Base-by-base conservation (phyloP, 495 filamentous ascomycete genomes). In the Lasiosphaeria miniovina region DNA sequence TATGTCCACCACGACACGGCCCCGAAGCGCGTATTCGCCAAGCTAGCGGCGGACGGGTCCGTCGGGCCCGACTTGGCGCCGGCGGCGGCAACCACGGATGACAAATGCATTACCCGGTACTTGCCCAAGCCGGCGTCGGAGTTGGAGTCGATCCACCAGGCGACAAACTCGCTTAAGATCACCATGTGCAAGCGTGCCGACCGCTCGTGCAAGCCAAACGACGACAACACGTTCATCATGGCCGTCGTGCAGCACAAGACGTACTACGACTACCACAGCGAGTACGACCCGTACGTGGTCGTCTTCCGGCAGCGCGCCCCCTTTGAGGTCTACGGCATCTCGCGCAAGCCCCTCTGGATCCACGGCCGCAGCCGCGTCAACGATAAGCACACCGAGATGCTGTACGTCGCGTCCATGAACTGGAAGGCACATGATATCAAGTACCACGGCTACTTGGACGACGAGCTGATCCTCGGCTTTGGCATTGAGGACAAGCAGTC, bases 281-380 rank as follows among this genome's bases (percentile, higher is more conserved):
- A 77, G 38, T 83, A 84, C 60, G 81, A 84, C 68, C 82, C 81
- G 0, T 84, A 82, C 57, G 74, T 77, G 33, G 71, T 84, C 64
- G 69, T 80, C 6, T 81, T 81, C 58, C 64, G 65, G 11, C 74
- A 73, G 43, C 61, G 61, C 1, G 63, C 74, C 1, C 82, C 82
- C 6, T 84, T 80, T 52, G 74, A 75, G 35, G 46, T 84, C 3
- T 69, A 79, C 61, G 79, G 69, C 8, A 66, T 84, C 10, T 83
- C 81, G 4, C 62, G 58, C 50, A 74, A 76, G 64, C 80, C 81
- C 6, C 38, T 82, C 1, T 84, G 81, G 81, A 82, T 84, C 38
- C 62, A 71, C 38, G 82, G 81, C 4, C 67, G 80, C 6, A 24
- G 52, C 34, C 60, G 59, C 15, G 4, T 41, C 15, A 17, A 54